These are phyloP conservation scores for Aspergillus clavatus DNA, from an alignment of 2,329 filamentous ascomycete species.

Conservation along the genomic window DNA sequence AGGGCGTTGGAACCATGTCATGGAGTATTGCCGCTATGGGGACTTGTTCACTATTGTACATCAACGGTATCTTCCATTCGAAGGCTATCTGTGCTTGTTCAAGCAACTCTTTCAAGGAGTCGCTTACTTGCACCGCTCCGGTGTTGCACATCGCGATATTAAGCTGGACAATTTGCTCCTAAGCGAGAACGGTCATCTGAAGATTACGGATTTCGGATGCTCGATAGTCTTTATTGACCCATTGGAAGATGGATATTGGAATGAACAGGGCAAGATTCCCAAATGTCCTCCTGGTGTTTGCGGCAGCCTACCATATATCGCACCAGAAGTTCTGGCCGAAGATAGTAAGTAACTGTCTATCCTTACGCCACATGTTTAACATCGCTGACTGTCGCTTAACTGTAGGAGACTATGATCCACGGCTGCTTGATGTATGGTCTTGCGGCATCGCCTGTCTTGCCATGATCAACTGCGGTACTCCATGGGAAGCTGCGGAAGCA, in stretches of 20 bases:
- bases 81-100: slow-evolving; percentile 77
- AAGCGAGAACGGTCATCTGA: slow-evolving; percentile 72
- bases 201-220: slow-evolving; percentile 89
- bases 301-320: slow-evolving; percentile 80
- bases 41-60: slow-evolving; percentile 73
- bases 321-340: slow-evolving; percentile 75
- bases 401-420: slow-evolving; percentile 61
- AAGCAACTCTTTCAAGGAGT: slow-evolving; percentile 83
- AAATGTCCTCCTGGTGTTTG: slow-evolving; percentile 75
- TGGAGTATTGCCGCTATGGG: slow-evolving; percentile 83
- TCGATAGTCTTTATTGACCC: slow-evolving; percentile 79
- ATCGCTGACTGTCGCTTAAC: background rate
- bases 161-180: slow-evolving; percentile 85
- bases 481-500: slow-evolving; percentile 67
- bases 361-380: background rate
- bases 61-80: slow-evolving; percentile 61
- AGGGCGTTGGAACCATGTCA: slow-evolving; percentile 81
- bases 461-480: slow-evolving; percentile 64
- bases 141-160: slow-evolving; percentile 85
- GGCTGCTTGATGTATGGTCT: slow-evolving; percentile 80
- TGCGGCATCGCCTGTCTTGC: slow-evolving; percentile 78
- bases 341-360: slow-evolving; percentile 45
- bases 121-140: slow-evolving; percentile 73
- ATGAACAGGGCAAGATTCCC: slow-evolving; percentile 65
- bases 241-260: slow-evolving; percentile 67